Evolutionary conservation across 805 yeast genomes (phyloP).

Genomic region (Kluyveromyces siamensis): DNA sequence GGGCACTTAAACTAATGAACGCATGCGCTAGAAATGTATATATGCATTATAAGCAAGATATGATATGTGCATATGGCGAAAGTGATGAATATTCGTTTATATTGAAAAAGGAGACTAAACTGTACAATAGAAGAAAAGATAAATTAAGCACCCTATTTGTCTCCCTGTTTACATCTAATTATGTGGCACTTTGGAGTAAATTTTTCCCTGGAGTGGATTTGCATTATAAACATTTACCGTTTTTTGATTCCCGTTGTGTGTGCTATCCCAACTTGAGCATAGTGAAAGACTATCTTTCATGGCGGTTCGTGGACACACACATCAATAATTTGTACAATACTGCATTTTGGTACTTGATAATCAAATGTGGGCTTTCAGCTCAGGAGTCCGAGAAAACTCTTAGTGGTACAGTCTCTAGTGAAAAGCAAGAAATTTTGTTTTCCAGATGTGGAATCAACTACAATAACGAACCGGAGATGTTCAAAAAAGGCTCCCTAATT

Average conservation of each 20-base stretch:
- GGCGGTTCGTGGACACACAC: conserved; percentile 97
- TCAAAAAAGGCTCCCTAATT: conserved; percentile 60
- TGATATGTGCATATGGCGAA: conserved; percentile 82
- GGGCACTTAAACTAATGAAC: conserved; percentile 77
- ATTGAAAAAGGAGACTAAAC: conserved; percentile 47
- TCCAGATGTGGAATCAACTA: conserved; percentile 74
- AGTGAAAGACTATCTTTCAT: conserved; percentile 74
- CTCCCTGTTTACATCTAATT: conserved; percentile 70
- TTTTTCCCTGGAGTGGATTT: conserved; percentile 45
- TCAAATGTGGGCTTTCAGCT: conserved; percentile 57
- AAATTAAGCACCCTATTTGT: conserved; percentile 78
- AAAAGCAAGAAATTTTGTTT: conserved; percentile 84
- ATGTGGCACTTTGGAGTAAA: conserved; percentile 57
- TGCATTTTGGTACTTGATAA: conserved; percentile 79
- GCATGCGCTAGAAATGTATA: conserved; percentile 62
- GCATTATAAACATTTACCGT: conserved; percentile 52
- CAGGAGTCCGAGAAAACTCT: conserved; percentile 73
- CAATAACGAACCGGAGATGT: conserved; percentile 83
- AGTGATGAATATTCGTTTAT: conserved; percentile 91
- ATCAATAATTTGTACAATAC: conserved; percentile 93
- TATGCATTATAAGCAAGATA: conserved; percentile 55
- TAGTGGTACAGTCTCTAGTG: conserved; percentile 70
- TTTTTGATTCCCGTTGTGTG: conserved; percentile 88
- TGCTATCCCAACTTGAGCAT: conserved; percentile 57
- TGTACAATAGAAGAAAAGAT: conserved; percentile 75